A percentile compares a stretch with the other conserved stretches of the same genome.
Evolutionary conservation across 1,284 basidiomycete species (phyloP).

Genomic region (Cryptococcus jaspeensis): DNA sequence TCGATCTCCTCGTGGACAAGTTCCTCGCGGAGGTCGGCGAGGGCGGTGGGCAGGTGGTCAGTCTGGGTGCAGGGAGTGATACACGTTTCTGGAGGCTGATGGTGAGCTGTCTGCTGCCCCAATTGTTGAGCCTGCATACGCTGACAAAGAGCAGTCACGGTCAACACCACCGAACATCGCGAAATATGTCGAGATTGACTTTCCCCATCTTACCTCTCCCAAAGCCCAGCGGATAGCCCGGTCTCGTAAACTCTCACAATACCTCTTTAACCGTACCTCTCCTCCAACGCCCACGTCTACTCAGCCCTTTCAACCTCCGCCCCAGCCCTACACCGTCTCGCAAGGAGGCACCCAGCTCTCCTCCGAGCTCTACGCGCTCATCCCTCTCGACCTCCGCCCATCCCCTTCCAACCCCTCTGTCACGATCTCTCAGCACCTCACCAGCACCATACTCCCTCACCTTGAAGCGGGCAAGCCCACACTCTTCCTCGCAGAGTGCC

Average conservation of each 20-base stretch:
- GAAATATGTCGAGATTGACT: conserved; percentile 85
- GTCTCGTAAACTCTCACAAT: conserved; percentile 58
- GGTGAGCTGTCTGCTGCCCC: conserved; percentile 55
- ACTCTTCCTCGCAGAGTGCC: conserved; percentile 84
- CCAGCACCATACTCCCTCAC: conserved; percentile 38
- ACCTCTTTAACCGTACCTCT: neutral
- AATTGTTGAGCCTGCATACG: neutral
- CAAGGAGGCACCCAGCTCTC: conserved; percentile 69
- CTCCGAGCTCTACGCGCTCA: conserved; percentile 67
- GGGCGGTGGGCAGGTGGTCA: conserved; percentile 70
- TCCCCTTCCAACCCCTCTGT: conserved; percentile 47
- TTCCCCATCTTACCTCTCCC: conserved; percentile 73
- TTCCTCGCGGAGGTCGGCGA: conserved; percentile 59
- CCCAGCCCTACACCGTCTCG: conserved; percentile 30
- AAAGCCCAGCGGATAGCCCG: conserved; percentile 81
- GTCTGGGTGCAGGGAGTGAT: conserved; percentile 88
- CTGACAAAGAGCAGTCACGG: conserved; percentile 10
- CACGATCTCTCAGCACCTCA: conserved; percentile 23
- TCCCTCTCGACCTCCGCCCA: conserved; percentile 71
- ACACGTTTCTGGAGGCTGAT: conserved; percentile 86
- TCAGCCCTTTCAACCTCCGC: neutral
- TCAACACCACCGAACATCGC: conserved; percentile 14
- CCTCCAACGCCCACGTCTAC: neutral
- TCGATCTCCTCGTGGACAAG: conserved; percentile 73
- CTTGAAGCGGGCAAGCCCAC: conserved; percentile 71